Evolutionary conservation across 495 filamentous ascomycete genomes (phyloP), one percentile per base, ranked within the genome.

Genomic region (Xylaria intraflava): DNA sequence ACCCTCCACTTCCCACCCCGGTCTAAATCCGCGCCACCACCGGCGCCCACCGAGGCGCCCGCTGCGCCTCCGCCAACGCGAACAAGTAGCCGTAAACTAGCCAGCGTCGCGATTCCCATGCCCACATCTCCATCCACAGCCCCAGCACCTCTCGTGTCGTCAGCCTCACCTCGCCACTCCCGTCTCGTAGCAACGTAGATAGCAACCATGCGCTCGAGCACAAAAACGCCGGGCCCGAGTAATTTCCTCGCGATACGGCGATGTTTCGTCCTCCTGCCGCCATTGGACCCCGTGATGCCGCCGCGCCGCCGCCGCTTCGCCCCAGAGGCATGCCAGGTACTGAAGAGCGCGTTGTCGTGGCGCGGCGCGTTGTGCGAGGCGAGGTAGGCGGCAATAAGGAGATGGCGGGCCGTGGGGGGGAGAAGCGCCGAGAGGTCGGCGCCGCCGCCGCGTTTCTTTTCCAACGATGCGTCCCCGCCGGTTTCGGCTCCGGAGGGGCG

Each of bases 331-430:
- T 83, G 82, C 63, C 82, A 78, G 50, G 90, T 94, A 49, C 85
- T 91, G 75, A 98, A 97, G 62, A 91, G 84, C 26, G 83, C 78
- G 1, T 82, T 76, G 67, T 98, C 93, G 33, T 86, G 79, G 38
- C 83, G 73, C 16, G 89, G 77, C 0, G 88, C 83, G 62, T 88
- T 97, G 72, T 91, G 88, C 3, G 90, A 95, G 54, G 92, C 89
- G 4, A 98, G 81, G 69, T 96, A 98, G 19, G 91, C 84, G 44
- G 90, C 87, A 33, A 92, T 79, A 12, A 98, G 78, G 51, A 97
- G 80, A 35, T 89, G 74, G 41, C 88, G 85, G 19, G 93, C 84
- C 62, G 88, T 89, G 58, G 88, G 86, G 10, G 91, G 89, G 22
- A 96, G 78, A 24, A 78, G 76, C 57, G 64, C 26, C 1, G 76